Evolutionary conservation across 2,329 filamentous ascomycete genomes (phyloP).

Genomic region (Scopulariopsis brevicaulis): DNA sequence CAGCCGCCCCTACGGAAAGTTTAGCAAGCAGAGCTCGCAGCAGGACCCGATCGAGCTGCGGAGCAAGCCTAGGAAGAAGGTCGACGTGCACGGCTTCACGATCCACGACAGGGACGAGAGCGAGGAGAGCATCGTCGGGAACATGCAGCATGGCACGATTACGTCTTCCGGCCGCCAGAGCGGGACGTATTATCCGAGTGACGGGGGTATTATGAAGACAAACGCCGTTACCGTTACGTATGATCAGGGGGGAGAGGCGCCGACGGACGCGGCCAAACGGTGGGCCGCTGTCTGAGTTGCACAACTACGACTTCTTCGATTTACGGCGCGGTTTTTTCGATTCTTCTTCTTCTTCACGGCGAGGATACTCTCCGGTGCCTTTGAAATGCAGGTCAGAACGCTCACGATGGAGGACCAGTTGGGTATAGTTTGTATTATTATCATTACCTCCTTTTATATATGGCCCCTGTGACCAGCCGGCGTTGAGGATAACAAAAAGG

Average conservation of each 20-base stretch:
- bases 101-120: not conserved
- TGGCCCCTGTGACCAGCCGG: no score
- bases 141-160: not conserved
- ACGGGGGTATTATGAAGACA: not conserved
- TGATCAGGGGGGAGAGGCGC: not conserved
- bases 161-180: not conserved
- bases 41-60: not conserved
- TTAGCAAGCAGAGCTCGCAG: not conserved
- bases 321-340: no score
- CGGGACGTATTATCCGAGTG: not conserved
- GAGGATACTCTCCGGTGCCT: no score
- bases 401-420: no score
- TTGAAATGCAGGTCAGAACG: no score
- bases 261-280: not conserved
- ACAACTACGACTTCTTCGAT: not conserved
- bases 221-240: not conserved
- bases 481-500: no score
- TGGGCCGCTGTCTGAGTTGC: not conserved
- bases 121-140: conserved; percentile 1
- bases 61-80: not conserved
- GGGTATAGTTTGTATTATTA: no score
- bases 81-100: not conserved
- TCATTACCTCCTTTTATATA: no score
- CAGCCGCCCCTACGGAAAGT: not conserved
- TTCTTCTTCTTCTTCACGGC: no score